Base-by-base conservation (phyloP, 495 filamentous ascomycete species). In the Aspergillus baeticus region DNA sequence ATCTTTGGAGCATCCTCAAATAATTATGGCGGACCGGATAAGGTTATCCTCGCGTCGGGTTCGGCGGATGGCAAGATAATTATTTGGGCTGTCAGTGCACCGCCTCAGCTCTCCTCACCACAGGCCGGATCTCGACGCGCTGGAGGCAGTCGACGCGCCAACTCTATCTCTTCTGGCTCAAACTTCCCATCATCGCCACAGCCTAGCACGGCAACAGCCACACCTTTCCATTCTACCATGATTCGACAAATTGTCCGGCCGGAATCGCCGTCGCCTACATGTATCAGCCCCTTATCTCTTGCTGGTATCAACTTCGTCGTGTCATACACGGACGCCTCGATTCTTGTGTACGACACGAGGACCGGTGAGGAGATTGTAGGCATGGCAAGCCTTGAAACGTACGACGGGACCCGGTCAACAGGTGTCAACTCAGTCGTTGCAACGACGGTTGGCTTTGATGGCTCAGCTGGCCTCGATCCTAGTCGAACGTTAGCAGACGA, bases 251-350 rank as follows among this genome's bases (percentile, higher is more conserved):
- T 98, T 55, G 74, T 79, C 38, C 83, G 91, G 29, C 69, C 80
- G 0, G 86, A 87, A 29, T 83, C 82, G 38, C 88, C 88, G 1
- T 91, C 87, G 22, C 92, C 94, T 2, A 98, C 94, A 0, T 95
- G 89, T 64, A 98, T 98, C 63, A 90, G 87, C 6, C 90, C 94
- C 0, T 77, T 97, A 42, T 92, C 91, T 26, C 73, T 84, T 14
- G 85, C 80, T n/a, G 94, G 95, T 3, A 90, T 97, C 57, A 89
- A 86, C 10, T 97, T 98, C 65, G 91, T 96, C 5, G 94, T 97
- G 11, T 90, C 90, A 35, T 98, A 91, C 64, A 82, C 87, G 2
- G 94, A 98, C 72, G 89, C 91, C 6, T 87, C 89, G 5, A 89
- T 98, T 26, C 78, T 97, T 15, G 86, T 96, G 35, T 98, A 91